Evolutionary conservation across 1,284 basidiomycete species (phyloP).

Genomic region (Marasmius oreades): DNA sequence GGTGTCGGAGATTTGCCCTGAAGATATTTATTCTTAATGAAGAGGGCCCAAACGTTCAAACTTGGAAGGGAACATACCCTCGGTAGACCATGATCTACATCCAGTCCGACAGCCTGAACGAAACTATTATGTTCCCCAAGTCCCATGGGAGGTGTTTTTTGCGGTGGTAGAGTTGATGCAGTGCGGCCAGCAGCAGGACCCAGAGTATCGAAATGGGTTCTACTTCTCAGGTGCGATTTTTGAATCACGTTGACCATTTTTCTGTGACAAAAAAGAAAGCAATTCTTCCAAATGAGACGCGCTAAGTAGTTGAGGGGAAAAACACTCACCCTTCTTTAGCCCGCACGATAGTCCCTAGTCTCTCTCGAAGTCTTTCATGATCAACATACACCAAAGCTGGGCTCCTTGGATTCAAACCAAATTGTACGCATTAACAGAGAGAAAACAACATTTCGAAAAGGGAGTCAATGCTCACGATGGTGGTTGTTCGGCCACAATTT

Average conservation of each 20-base stretch:
- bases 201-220: neutral
- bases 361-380: conserved; percentile 8
- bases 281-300: neutral
- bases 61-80: neutral
- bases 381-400: conserved; percentile 8
- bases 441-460: neutral
- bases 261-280: neutral
- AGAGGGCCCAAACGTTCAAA: neutral
- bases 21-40: neutral
- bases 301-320: neutral
- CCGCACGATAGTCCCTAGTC: conserved; percentile 11
- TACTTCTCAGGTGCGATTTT: neutral
- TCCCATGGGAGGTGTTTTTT: neutral
- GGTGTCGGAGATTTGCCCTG: neutral
- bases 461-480: conserved; percentile 5
- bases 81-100: neutral
- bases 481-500: conserved; percentile 5
- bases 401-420: neutral
- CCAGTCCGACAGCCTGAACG: neutral
- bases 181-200: neutral
- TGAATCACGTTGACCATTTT: conserved; percentile 12
- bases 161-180: neutral
- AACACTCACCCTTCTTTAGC: conserved; percentile 10
- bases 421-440: neutral
- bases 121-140: neutral